phyloP scores from a whole-genome alignment of 352 stramenopile species.

The Globisporangium mamillatum region DNA sequence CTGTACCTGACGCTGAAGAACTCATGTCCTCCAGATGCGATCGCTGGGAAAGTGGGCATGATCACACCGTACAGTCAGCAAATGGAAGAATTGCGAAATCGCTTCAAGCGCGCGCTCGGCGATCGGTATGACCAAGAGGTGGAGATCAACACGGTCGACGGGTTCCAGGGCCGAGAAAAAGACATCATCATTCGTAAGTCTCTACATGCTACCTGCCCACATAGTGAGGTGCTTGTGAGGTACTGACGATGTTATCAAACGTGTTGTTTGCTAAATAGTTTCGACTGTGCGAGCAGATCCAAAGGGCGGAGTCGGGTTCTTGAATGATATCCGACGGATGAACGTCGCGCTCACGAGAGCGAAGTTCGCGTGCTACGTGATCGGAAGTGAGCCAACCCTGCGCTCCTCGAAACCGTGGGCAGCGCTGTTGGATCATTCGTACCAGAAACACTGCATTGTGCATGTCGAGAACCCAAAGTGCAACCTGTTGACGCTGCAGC shows the following conservation, averaged over 20 bases:
- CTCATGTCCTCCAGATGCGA: slow-evolving; percentile 68
- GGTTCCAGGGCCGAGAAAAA: slow-evolving; percentile 91
- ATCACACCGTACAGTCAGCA: slow-evolving; percentile 90
- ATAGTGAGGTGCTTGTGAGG: neutral
- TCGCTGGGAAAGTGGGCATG: slow-evolving; percentile 83
- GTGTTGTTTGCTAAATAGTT: slow-evolving; percentile 35
- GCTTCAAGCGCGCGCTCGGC: slow-evolving; percentile 57
- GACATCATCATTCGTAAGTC: slow-evolving; percentile 89
- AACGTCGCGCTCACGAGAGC: slow-evolving; percentile 86
- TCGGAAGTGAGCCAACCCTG: slow-evolving; percentile 78
- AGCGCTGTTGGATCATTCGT: slow-evolving; percentile 70
- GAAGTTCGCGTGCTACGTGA: slow-evolving; percentile 88
- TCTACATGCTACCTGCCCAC: neutral
- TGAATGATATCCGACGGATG: slow-evolving; percentile 89
- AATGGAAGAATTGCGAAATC: slow-evolving; percentile 78
- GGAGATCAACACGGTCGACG: slow-evolving; percentile 92
- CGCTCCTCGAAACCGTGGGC: slow-evolving; percentile 84
- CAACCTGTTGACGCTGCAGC: slow-evolving; percentile 68
- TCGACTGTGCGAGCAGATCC: slow-evolving; percentile 85
- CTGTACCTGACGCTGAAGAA: slow-evolving; percentile 87
- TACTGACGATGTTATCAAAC: neutral
- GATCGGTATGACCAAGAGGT: slow-evolving; percentile 77
- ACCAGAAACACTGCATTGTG: slow-evolving; percentile 70
- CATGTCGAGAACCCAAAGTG: slow-evolving; percentile 76
- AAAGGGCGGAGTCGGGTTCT: slow-evolving; percentile 78